A percentile compares a stretch with the other conserved stretches of the same genome.
Conservation (phyloP, 352 stramenopile species). For the Phytophthora melonis region DNA sequence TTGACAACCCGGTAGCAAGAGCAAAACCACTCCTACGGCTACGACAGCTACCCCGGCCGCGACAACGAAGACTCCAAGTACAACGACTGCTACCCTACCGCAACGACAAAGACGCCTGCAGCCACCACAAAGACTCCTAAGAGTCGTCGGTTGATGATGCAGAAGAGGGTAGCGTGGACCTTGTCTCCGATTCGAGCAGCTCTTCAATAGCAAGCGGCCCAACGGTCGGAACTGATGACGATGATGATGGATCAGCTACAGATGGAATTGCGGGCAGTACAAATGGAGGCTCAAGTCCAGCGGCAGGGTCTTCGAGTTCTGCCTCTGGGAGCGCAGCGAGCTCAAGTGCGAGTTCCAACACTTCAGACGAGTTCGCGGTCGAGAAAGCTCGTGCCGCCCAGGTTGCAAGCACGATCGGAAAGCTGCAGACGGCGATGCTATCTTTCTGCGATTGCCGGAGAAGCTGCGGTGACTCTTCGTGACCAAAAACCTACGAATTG, state of each 20-base stretch:
- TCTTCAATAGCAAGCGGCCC: not conserved
- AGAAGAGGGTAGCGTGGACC: conserved; percentile 6
- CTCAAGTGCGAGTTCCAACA: conserved; percentile 6
- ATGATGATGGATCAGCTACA: not conserved
- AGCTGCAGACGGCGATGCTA: conserved; percentile 57
- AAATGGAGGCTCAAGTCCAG: not conserved
- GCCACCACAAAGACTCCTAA: conserved; percentile 7
- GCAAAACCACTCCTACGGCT: conserved; percentile 5
- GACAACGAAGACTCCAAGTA: not conserved
- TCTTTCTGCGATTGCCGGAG: conserved; percentile 54
- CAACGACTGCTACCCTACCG: conserved; percentile 1
- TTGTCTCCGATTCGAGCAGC: conserved; percentile 11
- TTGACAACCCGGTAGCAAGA: conserved; percentile 35
- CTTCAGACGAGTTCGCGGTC: conserved; percentile 35
- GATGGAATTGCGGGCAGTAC: conserved; percentile 7
- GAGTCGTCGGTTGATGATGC: conserved; percentile 15
- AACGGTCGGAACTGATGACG: not conserved
- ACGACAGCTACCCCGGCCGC: conserved; percentile 10
- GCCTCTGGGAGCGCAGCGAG: not conserved
- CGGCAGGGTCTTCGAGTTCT: not conserved
- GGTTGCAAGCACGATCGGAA: conserved; percentile 60
- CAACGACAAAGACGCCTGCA: conserved; percentile 3
- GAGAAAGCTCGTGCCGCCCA: conserved; percentile 44
- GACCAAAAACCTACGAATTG: conserved; percentile 72
- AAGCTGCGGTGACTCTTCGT: conserved; percentile 62